Evolutionary conservation across 2,329 filamentous ascomycete species (phyloP).

Genomic region (Cladophialophora exuberans): DNA sequence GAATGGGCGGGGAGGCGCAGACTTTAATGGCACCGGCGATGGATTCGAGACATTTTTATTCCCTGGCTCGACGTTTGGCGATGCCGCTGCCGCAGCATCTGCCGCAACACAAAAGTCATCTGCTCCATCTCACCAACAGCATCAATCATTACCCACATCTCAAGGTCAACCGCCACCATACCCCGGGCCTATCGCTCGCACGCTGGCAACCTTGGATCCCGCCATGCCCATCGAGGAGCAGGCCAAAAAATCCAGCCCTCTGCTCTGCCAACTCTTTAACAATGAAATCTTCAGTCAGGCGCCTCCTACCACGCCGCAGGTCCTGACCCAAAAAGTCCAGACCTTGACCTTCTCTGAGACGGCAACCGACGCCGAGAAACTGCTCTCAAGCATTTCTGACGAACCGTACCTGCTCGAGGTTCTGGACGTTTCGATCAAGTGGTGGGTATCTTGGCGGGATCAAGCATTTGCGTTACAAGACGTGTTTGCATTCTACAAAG

Average conservation of each 20-base stretch:
- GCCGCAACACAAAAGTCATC: too few species aligned
- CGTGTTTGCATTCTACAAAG: constrained; percentile 6
- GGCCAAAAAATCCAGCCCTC: constrained; percentile 20
- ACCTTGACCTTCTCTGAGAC: constrained; percentile 18
- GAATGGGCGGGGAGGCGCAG: not conserved
- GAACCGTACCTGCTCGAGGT: constrained; percentile 29
- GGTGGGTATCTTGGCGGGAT: constrained; percentile 33
- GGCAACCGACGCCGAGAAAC: constrained; percentile 23
- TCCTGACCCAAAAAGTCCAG: constrained; percentile 20
- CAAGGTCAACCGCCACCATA: not conserved
- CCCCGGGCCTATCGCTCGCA: not conserved
- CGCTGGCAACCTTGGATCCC: not conserved
- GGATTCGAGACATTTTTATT: not conserved
- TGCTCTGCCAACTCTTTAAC: constrained; percentile 31
- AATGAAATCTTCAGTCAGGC: constrained; percentile 23
- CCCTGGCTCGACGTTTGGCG: not conserved
- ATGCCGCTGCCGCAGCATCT: not conserved
- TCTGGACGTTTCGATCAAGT: constrained; percentile 27
- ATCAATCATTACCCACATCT: too few species aligned
- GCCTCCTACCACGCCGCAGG: not conserved
- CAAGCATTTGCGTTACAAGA: constrained; percentile 28
- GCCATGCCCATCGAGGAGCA: constrained; percentile 8
- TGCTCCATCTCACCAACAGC: too few species aligned
- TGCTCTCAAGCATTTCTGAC: constrained; percentile 28
- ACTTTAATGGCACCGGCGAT: not conserved